Evolutionary conservation across 176 grass and related monocot species (phyloP).

Genomic region (Cenchrus purpureus): DNA sequence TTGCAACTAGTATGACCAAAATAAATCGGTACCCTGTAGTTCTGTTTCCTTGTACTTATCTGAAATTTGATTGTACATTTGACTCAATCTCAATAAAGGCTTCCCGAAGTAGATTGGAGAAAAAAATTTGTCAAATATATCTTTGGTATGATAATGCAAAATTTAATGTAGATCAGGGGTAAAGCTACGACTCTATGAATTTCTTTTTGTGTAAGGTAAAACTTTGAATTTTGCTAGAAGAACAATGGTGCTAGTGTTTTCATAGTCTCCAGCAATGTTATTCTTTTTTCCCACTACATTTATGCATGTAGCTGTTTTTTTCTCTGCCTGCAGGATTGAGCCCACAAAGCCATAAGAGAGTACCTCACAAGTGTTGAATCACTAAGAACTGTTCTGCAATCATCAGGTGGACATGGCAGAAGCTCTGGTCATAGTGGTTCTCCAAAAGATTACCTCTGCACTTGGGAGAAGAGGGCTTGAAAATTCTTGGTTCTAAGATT

Average conservation of each 20-base stretch:
- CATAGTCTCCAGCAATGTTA: background rate
- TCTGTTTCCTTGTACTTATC: background rate
- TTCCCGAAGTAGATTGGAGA: background rate
- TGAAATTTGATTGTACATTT: background rate
- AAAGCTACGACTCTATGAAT: background rate
- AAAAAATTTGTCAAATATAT: background rate
- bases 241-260: background rate
- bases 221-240: background rate
- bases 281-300: background rate
- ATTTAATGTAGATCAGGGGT: background rate
- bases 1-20: background rate
- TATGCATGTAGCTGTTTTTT: conserved; percentile 1
- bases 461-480: conserved; percentile 20
- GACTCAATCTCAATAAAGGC: background rate
- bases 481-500: conserved; percentile 24
- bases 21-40: no score
- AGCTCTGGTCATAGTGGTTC: conserved; percentile 42
- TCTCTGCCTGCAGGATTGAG: conserved; percentile 11
- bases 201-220: background rate
- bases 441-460: conserved; percentile 34
- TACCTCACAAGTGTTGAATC: background rate
- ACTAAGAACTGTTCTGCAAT: background rate
- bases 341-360: background rate
- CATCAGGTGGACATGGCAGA: conserved; percentile 28
- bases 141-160: background rate